phyloP scores from a whole-genome alignment of 2,329 filamentous ascomycete genomes.

The Tolypocladium capitatum region DNA sequence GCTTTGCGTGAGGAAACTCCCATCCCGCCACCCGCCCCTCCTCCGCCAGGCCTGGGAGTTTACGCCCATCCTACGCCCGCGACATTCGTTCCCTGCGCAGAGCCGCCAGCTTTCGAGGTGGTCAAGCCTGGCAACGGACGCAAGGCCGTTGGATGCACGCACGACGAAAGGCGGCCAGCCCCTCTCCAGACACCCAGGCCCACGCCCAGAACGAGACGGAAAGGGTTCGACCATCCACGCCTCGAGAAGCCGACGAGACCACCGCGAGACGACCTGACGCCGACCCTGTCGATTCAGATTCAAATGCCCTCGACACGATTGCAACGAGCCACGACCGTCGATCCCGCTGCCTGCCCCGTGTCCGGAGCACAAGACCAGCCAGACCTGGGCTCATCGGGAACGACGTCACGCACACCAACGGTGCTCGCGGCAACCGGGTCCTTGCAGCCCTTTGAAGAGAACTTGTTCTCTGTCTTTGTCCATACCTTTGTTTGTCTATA shows the following conservation, averaged over 20 bases:
- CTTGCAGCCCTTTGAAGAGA: neutral
- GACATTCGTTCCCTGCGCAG: neutral
- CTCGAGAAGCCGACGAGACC: conserved; percentile 1
- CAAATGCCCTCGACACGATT: conserved; percentile 18
- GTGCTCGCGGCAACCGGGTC: neutral
- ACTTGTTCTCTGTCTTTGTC: conserved; percentile 2
- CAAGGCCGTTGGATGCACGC: conserved; percentile 1
- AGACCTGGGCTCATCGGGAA: conserved; percentile 1
- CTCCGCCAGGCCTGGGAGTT: neutral
- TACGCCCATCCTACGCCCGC: neutral
- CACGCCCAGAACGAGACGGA: neutral
- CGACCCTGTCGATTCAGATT: conserved; percentile 7
- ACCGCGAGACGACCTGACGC: conserved; percentile 3
- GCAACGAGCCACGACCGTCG: conserved; percentile 16
- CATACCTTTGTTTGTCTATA: conserved; percentile 1
- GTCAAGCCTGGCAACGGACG: neutral
- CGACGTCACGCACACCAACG: neutral
- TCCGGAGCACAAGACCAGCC: neutral
- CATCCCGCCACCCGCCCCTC: neutral
- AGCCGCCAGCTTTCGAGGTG: neutral
- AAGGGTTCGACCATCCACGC: neutral
- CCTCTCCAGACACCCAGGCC: neutral
- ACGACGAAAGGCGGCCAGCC: conserved; percentile 4
- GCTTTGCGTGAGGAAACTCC: neutral
- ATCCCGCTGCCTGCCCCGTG: conserved; percentile 1